phyloP scores from a whole-genome alignment of 2,329 filamentous ascomycete genomes.

The Aspergillus sp. region DNA sequence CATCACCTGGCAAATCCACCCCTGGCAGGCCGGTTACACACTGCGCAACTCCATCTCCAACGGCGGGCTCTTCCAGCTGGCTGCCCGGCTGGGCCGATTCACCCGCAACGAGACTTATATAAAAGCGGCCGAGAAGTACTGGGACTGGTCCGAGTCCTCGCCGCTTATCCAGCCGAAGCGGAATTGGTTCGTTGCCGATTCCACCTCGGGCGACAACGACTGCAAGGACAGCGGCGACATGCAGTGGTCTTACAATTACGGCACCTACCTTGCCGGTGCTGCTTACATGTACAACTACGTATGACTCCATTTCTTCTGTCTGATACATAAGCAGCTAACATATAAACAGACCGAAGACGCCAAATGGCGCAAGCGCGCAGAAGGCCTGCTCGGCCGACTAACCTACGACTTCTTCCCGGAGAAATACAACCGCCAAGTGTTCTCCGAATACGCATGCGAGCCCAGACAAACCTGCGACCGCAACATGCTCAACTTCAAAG shows the following conservation, averaged over 20 bases:
- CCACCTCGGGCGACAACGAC: constrained; percentile 12
- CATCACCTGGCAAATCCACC: constrained; percentile 80
- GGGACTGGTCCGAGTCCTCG: constrained; percentile 53
- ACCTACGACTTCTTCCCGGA: constrained; percentile 49
- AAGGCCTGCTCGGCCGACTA: constrained; percentile 52
- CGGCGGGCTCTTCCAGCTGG: constrained; percentile 55
- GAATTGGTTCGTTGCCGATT: constrained; percentile 26
- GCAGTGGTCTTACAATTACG: constrained; percentile 57
- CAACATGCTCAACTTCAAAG: constrained; percentile 72
- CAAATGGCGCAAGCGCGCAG: constrained; percentile 56
- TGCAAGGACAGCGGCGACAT: constrained; percentile 52
- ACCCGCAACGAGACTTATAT: constrained; percentile 75
- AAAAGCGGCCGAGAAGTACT: constrained; percentile 68
- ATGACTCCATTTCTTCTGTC: too few species aligned
- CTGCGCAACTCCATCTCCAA: constrained; percentile 58
- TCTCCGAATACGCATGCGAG: constrained; percentile 68
- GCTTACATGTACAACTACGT: constrained; percentile 54
- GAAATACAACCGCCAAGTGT: constrained; percentile 48
- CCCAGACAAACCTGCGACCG: constrained; percentile 58
- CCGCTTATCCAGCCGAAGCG: constrained; percentile 49
- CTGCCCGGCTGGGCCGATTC: constrained; percentile 70
- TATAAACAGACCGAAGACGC: constrained; percentile 28
- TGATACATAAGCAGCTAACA: too few species aligned
- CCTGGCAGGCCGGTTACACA: constrained; percentile 65
- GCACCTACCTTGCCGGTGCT: constrained; percentile 52